These are phyloP conservation scores for Adansonia digitata DNA, from an alignment of 345 rosid genomes.

Conservation along the genomic window DNA sequence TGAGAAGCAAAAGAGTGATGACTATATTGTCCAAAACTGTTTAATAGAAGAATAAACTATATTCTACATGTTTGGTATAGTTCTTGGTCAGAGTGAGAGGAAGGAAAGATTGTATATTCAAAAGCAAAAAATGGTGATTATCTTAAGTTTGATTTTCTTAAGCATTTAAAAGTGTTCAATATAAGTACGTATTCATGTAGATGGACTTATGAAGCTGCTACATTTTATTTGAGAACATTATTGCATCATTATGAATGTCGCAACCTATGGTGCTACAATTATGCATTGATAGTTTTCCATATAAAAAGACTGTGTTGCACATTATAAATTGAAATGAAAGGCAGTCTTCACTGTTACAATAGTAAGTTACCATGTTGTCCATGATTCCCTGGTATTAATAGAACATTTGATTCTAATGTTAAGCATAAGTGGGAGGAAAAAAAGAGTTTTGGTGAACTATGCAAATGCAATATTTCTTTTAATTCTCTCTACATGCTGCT, in stretches of 20 bases:
- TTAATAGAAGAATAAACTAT: not conserved
- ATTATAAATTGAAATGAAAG: not conserved
- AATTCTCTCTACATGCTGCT: not conserved
- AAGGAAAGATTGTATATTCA: not conserved
- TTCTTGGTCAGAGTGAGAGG: not conserved
- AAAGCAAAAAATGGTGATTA: not conserved
- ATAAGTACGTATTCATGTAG: not conserved
- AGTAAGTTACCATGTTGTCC: not conserved
- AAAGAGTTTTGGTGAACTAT: not conserved
- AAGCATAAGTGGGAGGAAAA: not conserved
- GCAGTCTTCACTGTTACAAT: not conserved
- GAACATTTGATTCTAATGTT: not conserved
- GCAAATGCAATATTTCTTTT: not conserved
- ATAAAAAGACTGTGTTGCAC: not conserved
- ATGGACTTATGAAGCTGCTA: not conserved
- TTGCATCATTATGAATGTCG: not conserved
- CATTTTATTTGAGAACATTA: not conserved
- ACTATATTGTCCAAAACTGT: not conserved
- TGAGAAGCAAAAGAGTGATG: not conserved
- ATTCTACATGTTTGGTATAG: not conserved
- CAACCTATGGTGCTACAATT: not conserved
- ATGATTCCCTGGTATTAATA: not conserved
- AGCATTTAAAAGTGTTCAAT: not conserved
- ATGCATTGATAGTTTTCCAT: not conserved
- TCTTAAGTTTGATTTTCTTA: constrained; percentile 3